Evolutionary conservation across 2,329 filamentous ascomycete genomes (phyloP).

Genomic region (Pseudofabraea citricarpa): DNA sequence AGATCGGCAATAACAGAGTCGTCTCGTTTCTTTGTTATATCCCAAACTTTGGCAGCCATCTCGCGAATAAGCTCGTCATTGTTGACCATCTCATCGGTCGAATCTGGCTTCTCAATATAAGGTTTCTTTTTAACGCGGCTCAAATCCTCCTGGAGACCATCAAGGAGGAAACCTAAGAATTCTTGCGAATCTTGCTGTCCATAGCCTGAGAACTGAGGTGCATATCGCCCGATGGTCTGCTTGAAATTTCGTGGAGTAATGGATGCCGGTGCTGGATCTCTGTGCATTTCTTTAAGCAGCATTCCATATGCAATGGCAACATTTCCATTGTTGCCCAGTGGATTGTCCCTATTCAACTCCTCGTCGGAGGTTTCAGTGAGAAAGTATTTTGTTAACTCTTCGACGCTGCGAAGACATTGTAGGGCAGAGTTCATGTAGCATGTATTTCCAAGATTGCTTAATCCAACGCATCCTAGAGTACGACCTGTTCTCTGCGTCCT

Average conservation of each 20-base stretch:
- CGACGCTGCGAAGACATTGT: constrained; percentile 89
- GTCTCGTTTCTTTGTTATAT: constrained; percentile 86
- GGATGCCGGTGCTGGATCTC: constrained; percentile 58
- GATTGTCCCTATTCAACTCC: constrained; percentile 83
- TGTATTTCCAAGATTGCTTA: constrained; percentile 91
- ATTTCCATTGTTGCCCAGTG: constrained; percentile 77
- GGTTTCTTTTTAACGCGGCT: constrained; percentile 94
- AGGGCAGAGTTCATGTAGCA: constrained; percentile 99
- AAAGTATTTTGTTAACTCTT: constrained; percentile 92
- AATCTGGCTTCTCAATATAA: constrained; percentile 96
- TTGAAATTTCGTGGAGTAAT: constrained; percentile 82
- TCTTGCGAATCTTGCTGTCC: constrained; percentile 97
- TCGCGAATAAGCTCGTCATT: constrained; percentile 74
- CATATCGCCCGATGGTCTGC: constrained; percentile 71
- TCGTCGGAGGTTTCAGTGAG: constrained; percentile 66
- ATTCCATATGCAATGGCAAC: constrained; percentile 81
- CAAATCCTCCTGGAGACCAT: constrained; percentile 90
- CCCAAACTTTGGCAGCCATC: constrained; percentile 85
- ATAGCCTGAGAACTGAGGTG: constrained; percentile 86
- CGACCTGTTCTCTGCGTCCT: constrained; percentile 65
- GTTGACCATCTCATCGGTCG: constrained; percentile 90
- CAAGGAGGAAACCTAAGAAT: constrained; percentile 89
- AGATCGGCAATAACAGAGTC: constrained; percentile 94
- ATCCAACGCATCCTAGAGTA: constrained; percentile 70
- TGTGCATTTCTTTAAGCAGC: constrained; percentile 75